phyloP scores from a whole-genome alignment of 306 rosid genomes.

The Glycine tomentella region DNA sequence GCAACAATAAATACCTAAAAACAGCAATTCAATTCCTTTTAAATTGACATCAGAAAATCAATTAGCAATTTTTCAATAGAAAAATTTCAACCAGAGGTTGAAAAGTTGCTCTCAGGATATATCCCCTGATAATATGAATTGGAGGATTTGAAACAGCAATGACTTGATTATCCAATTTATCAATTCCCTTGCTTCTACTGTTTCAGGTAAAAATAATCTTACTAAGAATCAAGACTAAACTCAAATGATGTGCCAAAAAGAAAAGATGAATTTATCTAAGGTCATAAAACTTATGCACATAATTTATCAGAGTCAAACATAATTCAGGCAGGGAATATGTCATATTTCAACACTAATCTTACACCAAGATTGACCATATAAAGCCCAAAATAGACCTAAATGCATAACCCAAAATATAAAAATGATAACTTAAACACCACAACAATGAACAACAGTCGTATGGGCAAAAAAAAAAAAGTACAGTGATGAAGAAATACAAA shows the following conservation, averaged over 20 bases:
- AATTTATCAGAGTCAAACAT: conserved; percentile 8
- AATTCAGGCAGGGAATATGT: conserved; percentile 10
- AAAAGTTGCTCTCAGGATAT: conserved; percentile 11
- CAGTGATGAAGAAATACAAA: conserved; percentile 30
- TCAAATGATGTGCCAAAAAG: conserved; percentile 21
- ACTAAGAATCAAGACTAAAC: conserved; percentile 21
- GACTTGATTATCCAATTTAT: conserved; percentile 25
- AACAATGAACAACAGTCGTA: conserved; percentile 9
- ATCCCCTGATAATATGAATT: conserved; percentile 6
- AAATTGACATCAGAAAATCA: conserved; percentile 33
- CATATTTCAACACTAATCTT: conserved; percentile 8
- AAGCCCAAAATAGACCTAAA: conserved; percentile 3
- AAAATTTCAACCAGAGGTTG: not conserved
- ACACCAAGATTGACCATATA: conserved; percentile 15
- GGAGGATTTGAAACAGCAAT: conserved; percentile 31
- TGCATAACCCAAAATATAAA: conserved; percentile 8
- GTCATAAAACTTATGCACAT: conserved; percentile 26
- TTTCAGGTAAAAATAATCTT: conserved; percentile 25
- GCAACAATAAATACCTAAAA: conserved; percentile 7
- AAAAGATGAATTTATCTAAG: conserved; percentile 5
- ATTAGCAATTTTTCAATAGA: conserved; percentile 8
- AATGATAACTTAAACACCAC: conserved; percentile 31
- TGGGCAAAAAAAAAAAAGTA: not conserved
- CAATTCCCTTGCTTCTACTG: not conserved
- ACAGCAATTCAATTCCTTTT: conserved; percentile 7